These are phyloP conservation scores for Brettanomyces bruxellensis DNA, from an alignment of 805 yeast species.

Conservation along the genomic window DNA sequence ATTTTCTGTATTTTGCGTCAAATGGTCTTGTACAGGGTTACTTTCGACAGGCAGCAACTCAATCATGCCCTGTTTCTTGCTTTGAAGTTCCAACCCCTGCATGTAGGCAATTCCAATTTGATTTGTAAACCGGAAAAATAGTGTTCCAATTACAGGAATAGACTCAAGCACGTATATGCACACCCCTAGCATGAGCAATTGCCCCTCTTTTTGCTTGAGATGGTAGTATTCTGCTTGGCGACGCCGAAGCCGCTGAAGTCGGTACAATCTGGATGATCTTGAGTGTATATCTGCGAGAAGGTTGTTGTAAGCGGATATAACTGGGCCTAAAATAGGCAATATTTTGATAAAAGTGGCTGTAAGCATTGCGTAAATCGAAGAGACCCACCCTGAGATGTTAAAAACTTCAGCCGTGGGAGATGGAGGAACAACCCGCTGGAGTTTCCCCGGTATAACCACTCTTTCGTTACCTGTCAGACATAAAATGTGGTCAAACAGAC, in stretches of 20 bases:
- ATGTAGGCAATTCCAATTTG: constrained; percentile 51
- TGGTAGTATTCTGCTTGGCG: constrained; percentile 19
- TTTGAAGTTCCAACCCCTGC: neutral
- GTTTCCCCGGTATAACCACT: constrained; percentile 25
- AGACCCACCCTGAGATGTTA: constrained; percentile 2
- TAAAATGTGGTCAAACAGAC: constrained; percentile 9
- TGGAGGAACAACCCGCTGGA: constrained; percentile 21
- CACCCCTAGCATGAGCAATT: constrained; percentile 42
- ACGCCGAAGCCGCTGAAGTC: constrained; percentile 15
- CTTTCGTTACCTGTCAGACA: constrained; percentile 19
- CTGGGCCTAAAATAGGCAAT: constrained; percentile 20
- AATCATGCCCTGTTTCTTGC: neutral
- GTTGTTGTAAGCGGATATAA: constrained; percentile 10
- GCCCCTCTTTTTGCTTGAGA: constrained; percentile 25
- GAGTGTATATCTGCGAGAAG: constrained; percentile 11
- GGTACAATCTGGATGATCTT: constrained; percentile 15
- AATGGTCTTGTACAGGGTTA: too few species aligned
- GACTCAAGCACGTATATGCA: constrained; percentile 42
- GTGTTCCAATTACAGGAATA: constrained; percentile 28
- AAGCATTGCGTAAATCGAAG: neutral
- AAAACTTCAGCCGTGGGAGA: constrained; percentile 15
- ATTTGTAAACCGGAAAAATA: constrained; percentile 49
- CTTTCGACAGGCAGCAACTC: too few species aligned
- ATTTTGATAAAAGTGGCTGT: constrained; percentile 11
- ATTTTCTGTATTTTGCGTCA: too few species aligned